Conservation (phyloP, 768 basidiomycete species). For the Royoungia palumana region DNA sequence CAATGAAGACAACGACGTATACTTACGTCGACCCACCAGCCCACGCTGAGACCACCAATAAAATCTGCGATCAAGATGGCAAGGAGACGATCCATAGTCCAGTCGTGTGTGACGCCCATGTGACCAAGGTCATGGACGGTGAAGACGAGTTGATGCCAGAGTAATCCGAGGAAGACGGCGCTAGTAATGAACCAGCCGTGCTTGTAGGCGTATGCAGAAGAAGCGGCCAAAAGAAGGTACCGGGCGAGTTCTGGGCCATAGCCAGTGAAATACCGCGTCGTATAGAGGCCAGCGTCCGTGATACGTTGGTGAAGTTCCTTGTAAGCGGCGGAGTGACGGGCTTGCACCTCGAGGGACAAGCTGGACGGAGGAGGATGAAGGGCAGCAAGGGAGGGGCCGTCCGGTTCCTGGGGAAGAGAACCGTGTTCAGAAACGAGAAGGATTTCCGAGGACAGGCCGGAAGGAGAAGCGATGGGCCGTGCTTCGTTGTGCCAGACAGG, state of each 20-base stretch:
- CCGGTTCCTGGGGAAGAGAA: constrained; percentile 23
- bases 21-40: constrained; percentile 98
- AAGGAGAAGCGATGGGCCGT: constrained; percentile 33
- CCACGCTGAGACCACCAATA: constrained; percentile 88
- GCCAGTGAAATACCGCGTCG: constrained; percentile 77
- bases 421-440: constrained; percentile 54
- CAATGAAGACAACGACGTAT: constrained; percentile 1
- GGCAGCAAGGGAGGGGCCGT: constrained; percentile 40
- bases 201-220: constrained; percentile 60
- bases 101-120: constrained; percentile 87
- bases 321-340: constrained; percentile 73
- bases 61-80: constrained; percentile 81
- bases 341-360: constrained; percentile 57
- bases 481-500: constrained; percentile 66
- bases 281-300: constrained; percentile 77
- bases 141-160: constrained; percentile 96
- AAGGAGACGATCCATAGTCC: constrained; percentile 74
- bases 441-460: constrained; percentile 48
- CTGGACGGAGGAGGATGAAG: constrained; percentile 52
- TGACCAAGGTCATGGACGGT: constrained; percentile 94
- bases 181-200: constrained; percentile 67
- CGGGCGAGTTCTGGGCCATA: constrained; percentile 89
- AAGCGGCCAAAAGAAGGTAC: constrained; percentile 59
- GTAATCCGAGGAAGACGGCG: constrained; percentile 77
- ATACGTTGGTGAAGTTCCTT: constrained; percentile 73